Evolutionary conservation across 495 filamentous ascomycete species (phyloP).

Genomic region (Massariosphaeria phaeospora): DNA sequence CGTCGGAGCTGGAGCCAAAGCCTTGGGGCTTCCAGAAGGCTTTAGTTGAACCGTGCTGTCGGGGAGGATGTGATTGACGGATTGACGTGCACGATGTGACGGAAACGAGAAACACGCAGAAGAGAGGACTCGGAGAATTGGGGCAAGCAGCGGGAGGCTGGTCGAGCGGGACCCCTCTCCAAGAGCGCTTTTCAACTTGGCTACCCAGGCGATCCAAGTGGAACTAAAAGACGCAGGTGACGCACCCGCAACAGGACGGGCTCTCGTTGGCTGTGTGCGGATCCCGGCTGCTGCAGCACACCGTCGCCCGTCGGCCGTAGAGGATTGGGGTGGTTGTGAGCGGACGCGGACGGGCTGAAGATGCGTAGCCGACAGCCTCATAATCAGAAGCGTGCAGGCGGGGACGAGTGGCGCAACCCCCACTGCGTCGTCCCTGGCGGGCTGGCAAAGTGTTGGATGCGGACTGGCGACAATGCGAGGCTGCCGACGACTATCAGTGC

Average conservation of each 20-base stretch:
- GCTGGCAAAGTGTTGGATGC: not conserved
- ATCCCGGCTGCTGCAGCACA: conserved; percentile 17
- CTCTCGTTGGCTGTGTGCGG: conserved; percentile 12
- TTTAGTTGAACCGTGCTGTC: conserved; percentile 12
- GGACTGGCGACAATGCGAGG: not conserved
- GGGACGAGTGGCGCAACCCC: not conserved
- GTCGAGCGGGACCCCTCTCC: not conserved
- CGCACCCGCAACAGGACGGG: conserved; percentile 8
- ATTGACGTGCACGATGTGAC: conserved; percentile 13
- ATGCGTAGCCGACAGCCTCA: conserved; percentile 16
- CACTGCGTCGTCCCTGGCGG: not conserved
- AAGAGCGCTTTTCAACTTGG: not conserved
- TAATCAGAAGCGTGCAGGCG: conserved; percentile 7
- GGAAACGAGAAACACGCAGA: conserved; percentile 4
- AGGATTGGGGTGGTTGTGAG: not conserved
- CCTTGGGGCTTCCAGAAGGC: conserved; percentile 7
- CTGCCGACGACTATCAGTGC: conserved; percentile 11
- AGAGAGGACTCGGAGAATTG: conserved; percentile 6
- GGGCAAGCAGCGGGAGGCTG: not conserved
- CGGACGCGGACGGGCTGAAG: not conserved
- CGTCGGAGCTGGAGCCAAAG: conserved; percentile 10
- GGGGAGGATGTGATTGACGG: conserved; percentile 15
- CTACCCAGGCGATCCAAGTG: conserved; percentile 1
- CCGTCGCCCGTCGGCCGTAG: not conserved
- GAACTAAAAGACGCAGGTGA: conserved; percentile 16